Evolutionary conservation across 371 early-diverging fungal genomes (phyloP).

Genomic region (Syncephalastrum contaminatum): DNA sequence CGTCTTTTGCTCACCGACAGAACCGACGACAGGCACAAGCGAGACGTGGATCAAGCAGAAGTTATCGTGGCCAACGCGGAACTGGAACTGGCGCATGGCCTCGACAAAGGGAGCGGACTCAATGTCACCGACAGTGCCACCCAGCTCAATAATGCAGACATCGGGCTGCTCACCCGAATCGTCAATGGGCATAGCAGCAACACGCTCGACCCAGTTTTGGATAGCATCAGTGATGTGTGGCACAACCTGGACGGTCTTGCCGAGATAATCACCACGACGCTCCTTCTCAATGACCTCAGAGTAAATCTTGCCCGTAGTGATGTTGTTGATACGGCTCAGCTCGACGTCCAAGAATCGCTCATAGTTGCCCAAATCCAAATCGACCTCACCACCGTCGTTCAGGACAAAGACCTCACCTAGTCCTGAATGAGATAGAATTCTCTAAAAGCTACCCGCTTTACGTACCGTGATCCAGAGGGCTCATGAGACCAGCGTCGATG

Average conservation of each 20-base stretch:
- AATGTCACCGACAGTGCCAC: conserved; percentile 99
- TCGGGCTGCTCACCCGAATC: conserved; percentile 87
- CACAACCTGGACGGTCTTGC: conserved; percentile 98
- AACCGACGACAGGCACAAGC: conserved; percentile 96
- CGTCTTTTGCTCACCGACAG: conserved; percentile 98
- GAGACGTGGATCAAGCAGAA: conserved; percentile 97
- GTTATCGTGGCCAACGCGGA: conserved; percentile 95
- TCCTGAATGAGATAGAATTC: background rate
- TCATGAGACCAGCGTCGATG: conserved; percentile 97
- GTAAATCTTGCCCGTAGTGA: conserved; percentile 99
- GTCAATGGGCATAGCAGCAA: conserved; percentile 83
- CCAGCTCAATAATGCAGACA: conserved; percentile 98
- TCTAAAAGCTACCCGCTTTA: background rate
- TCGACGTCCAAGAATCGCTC: conserved; percentile 96
- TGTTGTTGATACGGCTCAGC: conserved; percentile 94
- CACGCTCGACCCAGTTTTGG: conserved; percentile 96
- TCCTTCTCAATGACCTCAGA: conserved; percentile 89
- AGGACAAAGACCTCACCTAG: conserved; percentile 98
- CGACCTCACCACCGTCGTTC: conserved; percentile 99
- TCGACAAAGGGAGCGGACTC: conserved; percentile 98
- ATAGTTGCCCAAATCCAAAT: conserved; percentile 99
- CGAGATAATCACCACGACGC: conserved; percentile 95
- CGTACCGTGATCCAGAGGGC: conserved; percentile 96
- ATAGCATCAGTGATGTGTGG: conserved; percentile 98
- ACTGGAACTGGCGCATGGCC: conserved; percentile 98